phyloP scores from a whole-genome alignment of 495 filamentous ascomycete species.

The Penicillium desertorum region DNA sequence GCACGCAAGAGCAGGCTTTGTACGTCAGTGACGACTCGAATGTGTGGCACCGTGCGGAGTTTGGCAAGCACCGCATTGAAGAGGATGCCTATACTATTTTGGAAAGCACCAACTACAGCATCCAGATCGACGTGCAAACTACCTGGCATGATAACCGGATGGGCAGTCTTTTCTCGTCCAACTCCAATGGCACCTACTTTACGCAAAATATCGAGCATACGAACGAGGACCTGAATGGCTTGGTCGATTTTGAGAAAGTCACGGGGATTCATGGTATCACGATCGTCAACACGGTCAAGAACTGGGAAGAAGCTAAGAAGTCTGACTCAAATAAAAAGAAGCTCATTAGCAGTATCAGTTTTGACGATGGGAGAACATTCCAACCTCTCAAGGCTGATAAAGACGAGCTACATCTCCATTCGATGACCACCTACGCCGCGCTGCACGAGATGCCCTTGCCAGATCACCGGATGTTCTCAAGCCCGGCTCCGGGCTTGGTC shows the following conservation, averaged over 20 bases:
- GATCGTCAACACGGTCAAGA: conserved; percentile 84
- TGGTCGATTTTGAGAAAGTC: conserved; percentile 93
- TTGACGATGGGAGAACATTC: conserved; percentile 87
- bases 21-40: conserved; percentile 77
- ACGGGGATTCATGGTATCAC: conserved; percentile 86
- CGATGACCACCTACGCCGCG: conserved; percentile 63
- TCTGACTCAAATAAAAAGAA: conserved; percentile 56
- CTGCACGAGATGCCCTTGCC: conserved; percentile 55
- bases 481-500: conserved; percentile 84
- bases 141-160: conserved; percentile 61
- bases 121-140: conserved; percentile 90
- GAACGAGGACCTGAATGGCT: conserved; percentile 68
- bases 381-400: conserved; percentile 59
- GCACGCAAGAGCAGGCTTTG: conserved; percentile 85
- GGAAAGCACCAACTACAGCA: conserved; percentile 94
- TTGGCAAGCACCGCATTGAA: conserved; percentile 74
- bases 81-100: conserved; percentile 90
- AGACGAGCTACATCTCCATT: conserved; percentile 78
- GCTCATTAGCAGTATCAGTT: conserved; percentile 77
- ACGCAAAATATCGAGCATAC: conserved; percentile 86
- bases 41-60: conserved; percentile 90
- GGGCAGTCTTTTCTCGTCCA: conserved; percentile 87
- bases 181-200: conserved; percentile 95
- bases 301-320: conserved; percentile 71
- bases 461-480: conserved; percentile 82